Evolutionary conservation across 2,329 filamentous ascomycete species (phyloP), one percentile per base, ranked within the genome.

Genomic region (Sclerotinia spermophila): DNA sequence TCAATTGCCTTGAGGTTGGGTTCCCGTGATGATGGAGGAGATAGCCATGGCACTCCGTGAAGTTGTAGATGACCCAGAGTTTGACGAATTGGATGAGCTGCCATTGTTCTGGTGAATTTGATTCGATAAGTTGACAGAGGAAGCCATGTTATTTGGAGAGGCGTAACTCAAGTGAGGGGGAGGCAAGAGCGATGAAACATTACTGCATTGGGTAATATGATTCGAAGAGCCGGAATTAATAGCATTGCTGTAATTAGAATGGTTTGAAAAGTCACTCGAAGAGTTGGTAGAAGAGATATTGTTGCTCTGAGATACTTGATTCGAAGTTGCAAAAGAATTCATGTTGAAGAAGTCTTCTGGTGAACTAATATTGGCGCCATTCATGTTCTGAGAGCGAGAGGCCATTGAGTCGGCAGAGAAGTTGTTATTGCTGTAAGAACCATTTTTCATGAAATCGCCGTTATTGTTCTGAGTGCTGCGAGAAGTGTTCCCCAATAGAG

Each of bases 1-100:
- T 65, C 33, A 65, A 8, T 40, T 40, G 5, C 44, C 24, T 38
- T 65, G 61, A 40, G 61, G 33, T 65, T 65, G 61, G 33, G 61
- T 65, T 1, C 61, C 30, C 21, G 61, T 65, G 19, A 71, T 51
- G 27, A 71, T 48, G 33, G 69, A 68, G 33, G 35, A 40, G 30
- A 71, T 71, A 33, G 69, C 59, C 56, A 71, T 71, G 30, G 67
- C 30, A 30, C 56, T 64, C 48, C 69, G 55, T 38, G 69, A 40
- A 67, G 19, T 56, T 24, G 67, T 33, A 15, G 67, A 61, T 40
- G 67, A 56, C 27, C 48, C 45, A 38, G 33, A 24, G 10, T 65
- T 66, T 53, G 62, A 65, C 2, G 45, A 4, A 51, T 65, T 40
- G 33, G 61, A 27, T 27, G 45, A 53, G 33, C 33, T 53, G 15